Percentiles rank a stretch among this genome's conserved stretches.
phyloP scores from a whole-genome alignment of 2,329 filamentous ascomycete species.

The Amphichorda felina region DNA sequence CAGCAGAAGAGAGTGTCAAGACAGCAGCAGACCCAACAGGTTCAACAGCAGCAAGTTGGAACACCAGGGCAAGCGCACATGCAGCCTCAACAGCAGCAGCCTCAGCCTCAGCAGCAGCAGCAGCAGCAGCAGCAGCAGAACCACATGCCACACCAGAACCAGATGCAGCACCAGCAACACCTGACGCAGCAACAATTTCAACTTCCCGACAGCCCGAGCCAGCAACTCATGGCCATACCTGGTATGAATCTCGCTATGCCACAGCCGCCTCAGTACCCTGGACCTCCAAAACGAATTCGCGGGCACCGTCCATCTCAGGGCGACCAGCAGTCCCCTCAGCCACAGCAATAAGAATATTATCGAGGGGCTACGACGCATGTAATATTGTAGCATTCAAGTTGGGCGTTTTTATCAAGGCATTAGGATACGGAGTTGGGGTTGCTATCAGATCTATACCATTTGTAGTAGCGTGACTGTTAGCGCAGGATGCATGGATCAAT shows the following conservation, averaged over 20 bases:
- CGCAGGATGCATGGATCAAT: too few relatives aligned
- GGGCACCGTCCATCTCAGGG: too few relatives aligned
- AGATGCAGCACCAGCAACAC: slow-evolving; percentile 8
- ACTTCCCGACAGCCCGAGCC: slow-evolving; percentile 3
- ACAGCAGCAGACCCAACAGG: slow-evolving; percentile 13
- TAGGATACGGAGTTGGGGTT: too few relatives aligned
- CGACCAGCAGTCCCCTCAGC: too few relatives aligned
- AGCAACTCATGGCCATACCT: slow-evolving; percentile 1
- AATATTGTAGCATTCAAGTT: too few relatives aligned
- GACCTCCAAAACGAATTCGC: slow-evolving; percentile 1
- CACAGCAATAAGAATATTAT: too few relatives aligned
- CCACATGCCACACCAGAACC: slow-evolving; percentile 11
- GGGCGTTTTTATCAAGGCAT: too few relatives aligned
- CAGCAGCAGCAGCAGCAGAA: slow-evolving; percentile 8
- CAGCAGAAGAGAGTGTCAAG: slow-evolving; percentile 10
- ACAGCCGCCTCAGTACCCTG: slow-evolving; percentile 2
- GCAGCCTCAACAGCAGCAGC: slow-evolving; percentile 9
- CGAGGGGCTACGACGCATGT: too few relatives aligned
- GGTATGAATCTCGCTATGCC: background rate
- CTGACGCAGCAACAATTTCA: slow-evolving; percentile 6
- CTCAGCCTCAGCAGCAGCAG: slow-evolving; percentile 9
- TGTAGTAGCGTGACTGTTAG: slow-evolving; percentile 1
- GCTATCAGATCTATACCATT: too few relatives aligned
- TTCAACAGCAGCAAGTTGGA: slow-evolving; percentile 7
- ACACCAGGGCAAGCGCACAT: slow-evolving; percentile 5